phyloP scores from a whole-genome alignment of 805 yeast species.

The Naumovozyma baii region DNA sequence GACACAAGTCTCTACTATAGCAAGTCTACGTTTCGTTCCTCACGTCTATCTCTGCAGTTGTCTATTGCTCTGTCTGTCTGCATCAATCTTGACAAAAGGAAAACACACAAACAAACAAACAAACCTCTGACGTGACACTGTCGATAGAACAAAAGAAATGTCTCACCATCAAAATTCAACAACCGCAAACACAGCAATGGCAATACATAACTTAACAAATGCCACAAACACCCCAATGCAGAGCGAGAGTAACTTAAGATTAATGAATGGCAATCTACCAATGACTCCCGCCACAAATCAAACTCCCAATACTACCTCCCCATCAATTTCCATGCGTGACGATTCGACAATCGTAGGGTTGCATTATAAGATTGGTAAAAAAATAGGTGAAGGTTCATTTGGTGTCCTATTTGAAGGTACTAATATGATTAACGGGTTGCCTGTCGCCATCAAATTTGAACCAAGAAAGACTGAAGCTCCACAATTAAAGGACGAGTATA shows the following conservation, averaged over 20 bases:
- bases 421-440: slow-evolving; percentile 81
- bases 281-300: not conserved
- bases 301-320: not conserved
- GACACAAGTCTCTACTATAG: too few species aligned
- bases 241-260: slow-evolving; percentile 5
- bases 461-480: slow-evolving; percentile 97
- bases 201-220: slow-evolving; percentile 8
- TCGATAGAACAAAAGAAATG: not conserved
- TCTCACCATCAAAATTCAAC: slow-evolving; percentile 4
- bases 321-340: slow-evolving; percentile 2
- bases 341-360: slow-evolving; percentile 56
- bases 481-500: slow-evolving; percentile 89
- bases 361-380: slow-evolving; percentile 93
- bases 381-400: slow-evolving; percentile 97
- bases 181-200: slow-evolving; percentile 12
- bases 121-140: not conserved
- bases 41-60: too few species aligned
- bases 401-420: slow-evolving; percentile 96
- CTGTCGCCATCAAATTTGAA: slow-evolving; percentile 94
- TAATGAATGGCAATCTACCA: slow-evolving; percentile 11
- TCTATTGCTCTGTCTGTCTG: too few species aligned
- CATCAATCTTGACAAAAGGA: too few species aligned
- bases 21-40: too few species aligned
- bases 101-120: not conserved
- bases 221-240: slow-evolving; percentile 1